phyloP scores from a whole-genome alignment of 345 rosid species.

The Gossypioides kirkii region DNA sequence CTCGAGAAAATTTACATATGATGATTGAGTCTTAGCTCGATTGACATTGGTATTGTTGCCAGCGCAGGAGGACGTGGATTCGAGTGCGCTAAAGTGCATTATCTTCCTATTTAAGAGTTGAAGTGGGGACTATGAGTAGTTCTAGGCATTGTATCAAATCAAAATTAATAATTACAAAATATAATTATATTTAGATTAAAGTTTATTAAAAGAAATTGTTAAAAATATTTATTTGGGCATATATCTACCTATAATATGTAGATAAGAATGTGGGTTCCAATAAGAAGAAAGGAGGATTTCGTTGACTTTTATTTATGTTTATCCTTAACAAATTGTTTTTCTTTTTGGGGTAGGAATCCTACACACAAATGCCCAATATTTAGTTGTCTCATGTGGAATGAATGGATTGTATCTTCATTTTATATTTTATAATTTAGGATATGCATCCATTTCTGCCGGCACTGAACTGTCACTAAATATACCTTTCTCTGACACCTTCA shows the following conservation, averaged over 20 bases:
- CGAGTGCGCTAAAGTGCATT: no score
- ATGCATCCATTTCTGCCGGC: background rate
- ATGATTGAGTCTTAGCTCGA: no score
- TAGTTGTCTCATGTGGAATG: background rate
- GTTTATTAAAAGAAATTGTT: background rate
- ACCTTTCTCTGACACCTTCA: no score
- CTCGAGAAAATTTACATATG: no score
- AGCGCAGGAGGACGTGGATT: accelerated
- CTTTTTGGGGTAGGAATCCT: background rate
- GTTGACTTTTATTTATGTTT: background rate
- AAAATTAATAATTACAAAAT: no score
- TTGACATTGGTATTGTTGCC: accelerated
- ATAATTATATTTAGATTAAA: no score
- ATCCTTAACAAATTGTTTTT: no score
- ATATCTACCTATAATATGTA: no score
- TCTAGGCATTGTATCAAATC: no score
- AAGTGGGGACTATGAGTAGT: no score
- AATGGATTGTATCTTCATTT: background rate
- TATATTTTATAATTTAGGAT: background rate
- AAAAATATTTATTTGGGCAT: background rate
- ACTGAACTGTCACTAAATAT: background rate
- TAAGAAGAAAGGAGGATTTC: background rate
- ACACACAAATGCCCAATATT: background rate
- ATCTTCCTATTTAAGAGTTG: no score
- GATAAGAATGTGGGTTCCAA: background rate